Percentiles rank a stretch among this genome's conserved stretches.
Evolutionary conservation across 192 early-diverging fungal genomes (phyloP).

Genomic region (Coemansia sp.): DNA sequence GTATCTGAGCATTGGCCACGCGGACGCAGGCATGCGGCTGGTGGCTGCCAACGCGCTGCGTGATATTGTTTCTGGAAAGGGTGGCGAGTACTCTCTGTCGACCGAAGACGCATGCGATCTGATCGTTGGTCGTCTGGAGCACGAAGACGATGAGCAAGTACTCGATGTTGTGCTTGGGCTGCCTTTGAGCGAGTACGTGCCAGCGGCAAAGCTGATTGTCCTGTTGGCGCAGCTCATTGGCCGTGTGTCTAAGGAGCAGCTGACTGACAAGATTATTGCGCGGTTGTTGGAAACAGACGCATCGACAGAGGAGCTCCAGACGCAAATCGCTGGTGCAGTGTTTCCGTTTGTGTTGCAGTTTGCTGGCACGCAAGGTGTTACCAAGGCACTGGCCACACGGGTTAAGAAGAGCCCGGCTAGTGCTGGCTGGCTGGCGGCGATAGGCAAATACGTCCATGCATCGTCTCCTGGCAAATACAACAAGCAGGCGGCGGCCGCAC

Average conservation of each 20-base stretch:
- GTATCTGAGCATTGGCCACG: constrained; percentile 76
- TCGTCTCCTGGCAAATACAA: constrained; percentile 11
- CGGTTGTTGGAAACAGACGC: constrained; percentile 19
- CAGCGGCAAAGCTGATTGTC: constrained; percentile 11
- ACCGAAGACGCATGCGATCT: constrained; percentile 18
- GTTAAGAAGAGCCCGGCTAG: constrained; percentile 5
- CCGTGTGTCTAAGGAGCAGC: constrained; percentile 16
- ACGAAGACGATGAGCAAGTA: constrained; percentile 40
- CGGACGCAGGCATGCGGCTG: constrained; percentile 65
- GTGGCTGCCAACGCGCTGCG: constrained; percentile 66
- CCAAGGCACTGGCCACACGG: constrained; percentile 9
- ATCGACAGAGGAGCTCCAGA: constrained; percentile 3
- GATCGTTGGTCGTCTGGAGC: constrained; percentile 24
- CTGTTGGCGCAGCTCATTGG: constrained; percentile 23
- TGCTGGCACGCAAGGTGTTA: constrained; percentile 3
- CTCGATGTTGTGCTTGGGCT: constrained; percentile 22
- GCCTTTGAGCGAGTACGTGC: constrained; percentile 16
- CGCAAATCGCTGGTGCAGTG: constrained; percentile 5
- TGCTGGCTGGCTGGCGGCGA: constrained; percentile 26
- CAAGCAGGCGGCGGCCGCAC: background rate
- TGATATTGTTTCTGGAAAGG: constrained; percentile 53
- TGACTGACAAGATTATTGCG: constrained; percentile 9
- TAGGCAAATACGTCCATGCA: background rate
- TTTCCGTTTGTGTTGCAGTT: constrained; percentile 26
- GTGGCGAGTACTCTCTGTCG: constrained; percentile 20